phyloP scores from a whole-genome alignment of 768 basidiomycete species.

The Hortiboletus flavorubellus region DNA sequence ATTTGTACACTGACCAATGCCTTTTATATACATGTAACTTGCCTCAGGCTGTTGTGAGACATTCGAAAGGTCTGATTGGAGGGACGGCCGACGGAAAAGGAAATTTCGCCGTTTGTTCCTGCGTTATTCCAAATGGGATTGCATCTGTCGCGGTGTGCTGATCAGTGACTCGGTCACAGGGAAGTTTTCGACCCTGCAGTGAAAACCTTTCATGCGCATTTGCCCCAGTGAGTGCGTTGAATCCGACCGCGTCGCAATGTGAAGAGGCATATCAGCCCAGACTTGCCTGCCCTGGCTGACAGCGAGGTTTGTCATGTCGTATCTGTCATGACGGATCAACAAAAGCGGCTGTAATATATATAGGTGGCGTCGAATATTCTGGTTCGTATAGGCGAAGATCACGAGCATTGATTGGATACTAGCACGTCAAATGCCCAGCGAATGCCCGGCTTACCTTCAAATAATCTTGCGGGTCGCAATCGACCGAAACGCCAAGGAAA shows the following conservation, averaged over 20 bases:
- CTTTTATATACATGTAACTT: too few species aligned
- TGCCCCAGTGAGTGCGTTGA: neutral
- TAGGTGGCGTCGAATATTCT: constrained; percentile 10
- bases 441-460: neutral
- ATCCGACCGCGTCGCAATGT: neutral
- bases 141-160: neutral
- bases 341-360: neutral
- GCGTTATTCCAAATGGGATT: neutral
- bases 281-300: neutral
- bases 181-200: neutral
- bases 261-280: neutral
- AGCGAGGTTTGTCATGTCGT: neutral
- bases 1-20: too few species aligned
- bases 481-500: constrained; percentile 30
- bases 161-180: neutral
- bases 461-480: neutral
- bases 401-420: constrained; percentile 13
- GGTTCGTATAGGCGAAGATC: constrained; percentile 23
- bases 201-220: neutral
- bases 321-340: neutral
- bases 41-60: neutral
- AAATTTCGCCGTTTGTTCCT: neutral
- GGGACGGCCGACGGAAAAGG: neutral
- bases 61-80: neutral
- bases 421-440: too few species aligned